These are phyloP conservation scores for Golubevia sp. DNA, from an alignment of 1,284 basidiomycete genomes.

Conservation along the genomic window DNA sequence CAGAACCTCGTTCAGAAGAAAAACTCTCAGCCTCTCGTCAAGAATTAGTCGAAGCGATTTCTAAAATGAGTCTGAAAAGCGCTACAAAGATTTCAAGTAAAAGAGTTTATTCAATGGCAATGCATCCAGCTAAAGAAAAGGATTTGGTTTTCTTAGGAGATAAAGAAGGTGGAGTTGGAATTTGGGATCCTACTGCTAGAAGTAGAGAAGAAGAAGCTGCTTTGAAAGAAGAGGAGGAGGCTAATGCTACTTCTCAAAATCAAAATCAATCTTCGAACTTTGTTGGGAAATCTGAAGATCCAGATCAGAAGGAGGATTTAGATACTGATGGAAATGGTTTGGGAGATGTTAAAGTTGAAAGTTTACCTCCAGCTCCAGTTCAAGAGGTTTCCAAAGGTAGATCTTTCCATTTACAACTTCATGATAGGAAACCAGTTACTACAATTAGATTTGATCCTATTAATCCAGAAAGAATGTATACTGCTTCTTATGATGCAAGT, in stretches of 20 bases:
- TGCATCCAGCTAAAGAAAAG: constrained; percentile 43
- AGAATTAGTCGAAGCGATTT: constrained; percentile 30
- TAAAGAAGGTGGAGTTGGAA: constrained; percentile 48
- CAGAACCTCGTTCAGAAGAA: constrained; percentile 3
- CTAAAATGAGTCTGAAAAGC: constrained; percentile 39
- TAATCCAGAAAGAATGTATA: constrained; percentile 30
- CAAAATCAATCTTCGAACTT: not conserved
- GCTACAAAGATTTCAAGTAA: constrained; percentile 38
- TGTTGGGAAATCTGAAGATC: constrained; percentile 10
- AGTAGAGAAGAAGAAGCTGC: not conserved
- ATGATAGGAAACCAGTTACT: constrained; percentile 43
- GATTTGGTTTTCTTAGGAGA: constrained; percentile 54
- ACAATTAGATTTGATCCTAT: constrained; percentile 52
- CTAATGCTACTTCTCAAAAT: too few relatives aligned
- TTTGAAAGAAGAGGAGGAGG: not conserved
- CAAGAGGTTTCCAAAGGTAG: constrained; percentile 19
- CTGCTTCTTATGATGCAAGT: constrained; percentile 48
- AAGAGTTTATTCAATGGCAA: constrained; percentile 45
- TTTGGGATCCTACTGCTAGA: constrained; percentile 43
- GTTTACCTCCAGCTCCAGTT: not conserved
- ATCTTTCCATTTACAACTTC: constrained; percentile 40
- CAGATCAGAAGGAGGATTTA: too few relatives aligned
- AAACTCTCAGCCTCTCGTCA: not conserved
- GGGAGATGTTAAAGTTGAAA: too few relatives aligned
- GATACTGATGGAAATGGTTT: too few relatives aligned